Evolutionary conservation across 2,329 filamentous ascomycete genomes (phyloP), one percentile per base, ranked within the genome.

Genomic region (Monosporascus sp.): DNA sequence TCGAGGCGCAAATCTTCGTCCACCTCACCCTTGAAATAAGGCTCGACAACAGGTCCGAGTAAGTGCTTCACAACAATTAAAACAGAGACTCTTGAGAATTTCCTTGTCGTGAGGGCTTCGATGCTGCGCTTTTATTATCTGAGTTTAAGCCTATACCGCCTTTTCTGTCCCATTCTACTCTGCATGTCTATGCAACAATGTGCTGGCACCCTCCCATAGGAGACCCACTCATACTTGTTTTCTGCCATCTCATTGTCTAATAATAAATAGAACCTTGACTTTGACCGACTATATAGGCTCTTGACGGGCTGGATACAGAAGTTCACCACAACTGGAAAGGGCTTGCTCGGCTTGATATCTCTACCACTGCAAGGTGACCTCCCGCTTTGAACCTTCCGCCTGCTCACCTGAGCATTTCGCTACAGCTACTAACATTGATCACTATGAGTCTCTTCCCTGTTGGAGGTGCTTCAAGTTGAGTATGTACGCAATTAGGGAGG

Each of bases 121-220:
- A 46, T 24, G 43, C 43, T 27, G 43, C 14, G 24, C 43, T 46
- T 46, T 46, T 46, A 46, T 46, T 53, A 51, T 54, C 49, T 55
- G 53, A 55, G 57, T 61, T 58, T 59, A 48, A 60, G 57, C 59
- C 60, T 64, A 68, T 68, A 67, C 65, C 65, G 65, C 66, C 64
- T 64, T 68, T 67, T 68, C 55, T 52, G 50, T 60, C 55, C 59
- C 60, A 62, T 62, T 56, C 61, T 59, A 62, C 60, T 59, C 61
- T 61, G 61, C 57, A 60, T 58, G 55, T 63, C 62, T 60, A 68
- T 69, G 67, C 67, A 68, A 5, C 58, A 67, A 63, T 69, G 67
- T 67, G 66, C 59, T 69, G 67, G 64, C 64, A 65, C 58, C 62
- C 64, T 62, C 64, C 60, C 59, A 69, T 64, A 64, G 65, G 66